Evolutionary conservation across 495 filamentous ascomycete genomes (phyloP), one percentile per base, ranked within the genome.

Genomic region (Lepraria neglecta): DNA sequence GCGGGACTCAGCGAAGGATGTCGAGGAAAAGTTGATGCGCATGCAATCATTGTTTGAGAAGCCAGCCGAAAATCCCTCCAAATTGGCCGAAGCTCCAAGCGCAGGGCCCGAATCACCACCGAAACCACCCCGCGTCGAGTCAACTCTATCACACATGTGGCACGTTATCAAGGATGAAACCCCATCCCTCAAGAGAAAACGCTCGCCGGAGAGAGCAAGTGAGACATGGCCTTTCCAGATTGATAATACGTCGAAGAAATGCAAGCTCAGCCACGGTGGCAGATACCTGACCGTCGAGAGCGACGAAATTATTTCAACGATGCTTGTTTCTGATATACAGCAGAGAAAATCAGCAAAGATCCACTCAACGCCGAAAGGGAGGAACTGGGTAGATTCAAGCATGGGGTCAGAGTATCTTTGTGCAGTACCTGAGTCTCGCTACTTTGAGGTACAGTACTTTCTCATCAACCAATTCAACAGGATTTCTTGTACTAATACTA

Each of bases 341-440:
- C 10, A 31, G 12, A 28, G 12, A 44, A 27, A 28, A 19, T 6
- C 14, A 12, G 40, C 38, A 10, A 40, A n/a, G 38, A 27, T 30
- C 17, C 21, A 44, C 17, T 17, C 19, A 6, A 12, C 40, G 27
- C 24, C 35, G 14, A 31, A 6, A 10, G 38, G 43, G 4, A 11
- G 19, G 12, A 42, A 15, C 24, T 57, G 55, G 55, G 9, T 44
- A 9, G 38, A 44, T 17, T 44, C 42, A 17, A 57, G 55, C 9
- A 19, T 57, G 43, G 55, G 55, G 14, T 45, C 38, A 17, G 21
- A 30, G 30, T 57, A 57, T n/a, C 38, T 57, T 44, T 57, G 55
- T 44, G 55, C 55, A 9, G 55, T 35, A 12, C 31, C 42, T 2
- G 14, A 57, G 1, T 45, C 55, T 17, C n/a, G 14, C 5, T 44